Conservation (phyloP, 1,139 yeast genomes). For the Kurtzmaniella natalensis region DNA sequence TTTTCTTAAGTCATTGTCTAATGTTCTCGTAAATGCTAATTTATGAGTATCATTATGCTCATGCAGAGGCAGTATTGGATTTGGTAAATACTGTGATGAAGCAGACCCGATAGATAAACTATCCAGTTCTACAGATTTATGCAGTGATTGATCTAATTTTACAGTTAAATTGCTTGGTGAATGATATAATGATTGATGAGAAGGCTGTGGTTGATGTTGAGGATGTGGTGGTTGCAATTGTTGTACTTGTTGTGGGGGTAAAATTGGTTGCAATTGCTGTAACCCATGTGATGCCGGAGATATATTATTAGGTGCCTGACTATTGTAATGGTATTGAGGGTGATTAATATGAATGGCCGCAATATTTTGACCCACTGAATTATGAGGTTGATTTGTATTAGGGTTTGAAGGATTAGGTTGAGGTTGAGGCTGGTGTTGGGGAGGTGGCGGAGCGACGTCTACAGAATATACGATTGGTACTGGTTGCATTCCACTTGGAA, state of each 20-base stretch:
- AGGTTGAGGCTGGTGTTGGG: conserved; percentile 1
- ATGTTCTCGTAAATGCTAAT: too few species aligned
- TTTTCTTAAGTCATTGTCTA: too few species aligned
- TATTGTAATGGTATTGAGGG: background rate
- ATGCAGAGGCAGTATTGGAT: too few species aligned
- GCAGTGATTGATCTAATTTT: too few species aligned
- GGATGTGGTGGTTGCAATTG: conserved; percentile 4
- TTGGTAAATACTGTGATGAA: too few species aligned
- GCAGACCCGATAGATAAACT: too few species aligned
- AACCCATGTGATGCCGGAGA: background rate
- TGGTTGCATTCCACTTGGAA: too few species aligned
- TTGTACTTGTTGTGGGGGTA: conserved; percentile 5
- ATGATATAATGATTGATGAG: conserved; percentile 5
- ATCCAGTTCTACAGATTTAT: too few species aligned
- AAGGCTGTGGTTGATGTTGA: conserved; percentile 3
- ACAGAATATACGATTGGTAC: conserved; percentile 5
- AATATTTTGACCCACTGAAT: background rate
- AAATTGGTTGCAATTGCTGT: background rate
- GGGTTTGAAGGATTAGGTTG: conserved; percentile 1
- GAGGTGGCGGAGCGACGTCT: conserved; percentile 1
- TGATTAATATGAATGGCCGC: background rate
- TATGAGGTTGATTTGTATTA: conserved; percentile 1
- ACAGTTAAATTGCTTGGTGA: too few species aligned
- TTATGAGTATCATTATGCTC: too few species aligned
- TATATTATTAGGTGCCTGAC: background rate